Conservation (phyloP, 129 eudicot species). For the Flaveria sonorensis region DNA sequence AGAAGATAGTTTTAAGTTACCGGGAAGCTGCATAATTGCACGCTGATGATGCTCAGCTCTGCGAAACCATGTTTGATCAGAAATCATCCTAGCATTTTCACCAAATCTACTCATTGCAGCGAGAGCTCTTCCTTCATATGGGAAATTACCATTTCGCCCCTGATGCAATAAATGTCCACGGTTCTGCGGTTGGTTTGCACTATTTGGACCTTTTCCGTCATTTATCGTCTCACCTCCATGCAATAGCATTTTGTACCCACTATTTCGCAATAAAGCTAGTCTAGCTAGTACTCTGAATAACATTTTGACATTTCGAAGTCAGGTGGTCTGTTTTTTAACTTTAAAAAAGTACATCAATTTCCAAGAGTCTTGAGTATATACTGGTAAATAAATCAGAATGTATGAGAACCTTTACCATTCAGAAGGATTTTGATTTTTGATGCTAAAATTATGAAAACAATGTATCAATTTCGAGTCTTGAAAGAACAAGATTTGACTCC, state of each 20-base stretch:
- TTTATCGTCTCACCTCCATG: slow-evolving; percentile 83
- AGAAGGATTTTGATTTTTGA: background rate
- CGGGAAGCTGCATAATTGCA: slow-evolving; percentile 56
- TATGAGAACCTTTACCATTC: background rate
- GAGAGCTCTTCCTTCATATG: slow-evolving; percentile 80
- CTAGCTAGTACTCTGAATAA: slow-evolving; percentile 72
- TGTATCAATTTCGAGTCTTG: background rate
- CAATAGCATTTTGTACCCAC: slow-evolving; percentile 88
- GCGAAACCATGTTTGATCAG: slow-evolving; percentile 71
- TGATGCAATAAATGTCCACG: slow-evolving; percentile 33
- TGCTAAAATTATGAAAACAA: background rate
- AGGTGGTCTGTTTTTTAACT: slow-evolving; percentile 10
- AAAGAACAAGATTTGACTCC: slow-evolving; percentile 23
- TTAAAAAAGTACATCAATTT: background rate
- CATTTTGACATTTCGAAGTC: background rate
- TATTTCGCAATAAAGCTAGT: slow-evolving; percentile 61
- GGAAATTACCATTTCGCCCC: slow-evolving; percentile 43
- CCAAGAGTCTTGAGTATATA: slow-evolving; percentile 8
- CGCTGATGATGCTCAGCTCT: slow-evolving; percentile 75
- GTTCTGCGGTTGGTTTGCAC: slow-evolving; percentile 32
- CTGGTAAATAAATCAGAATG: slow-evolving; percentile 18
- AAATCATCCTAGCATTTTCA: slow-evolving; percentile 62
- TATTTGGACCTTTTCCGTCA: slow-evolving; percentile 39
- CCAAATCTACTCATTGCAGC: slow-evolving; percentile 84
- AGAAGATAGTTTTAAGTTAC: slow-evolving; percentile 34